Conservation (phyloP, 1,139 yeast genomes). For the Suhomyces kunorum region DNA sequence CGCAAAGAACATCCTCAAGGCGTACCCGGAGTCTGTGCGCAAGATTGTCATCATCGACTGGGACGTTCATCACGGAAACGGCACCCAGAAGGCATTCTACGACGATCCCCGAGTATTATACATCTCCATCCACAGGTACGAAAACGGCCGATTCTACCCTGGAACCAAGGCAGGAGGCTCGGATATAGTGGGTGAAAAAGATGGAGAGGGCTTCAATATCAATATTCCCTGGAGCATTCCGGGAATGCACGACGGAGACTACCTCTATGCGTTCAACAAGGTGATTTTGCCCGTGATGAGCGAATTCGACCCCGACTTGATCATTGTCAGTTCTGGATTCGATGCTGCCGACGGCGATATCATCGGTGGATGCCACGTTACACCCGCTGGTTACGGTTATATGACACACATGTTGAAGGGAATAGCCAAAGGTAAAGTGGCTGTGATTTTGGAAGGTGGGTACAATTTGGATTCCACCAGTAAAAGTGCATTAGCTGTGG, state of each 20-base stretch:
- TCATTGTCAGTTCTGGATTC: slow-evolving; percentile 91
- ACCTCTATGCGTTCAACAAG: slow-evolving; percentile 85
- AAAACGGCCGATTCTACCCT: slow-evolving; percentile 90
- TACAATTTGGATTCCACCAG: slow-evolving; percentile 91
- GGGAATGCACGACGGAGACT: slow-evolving; percentile 96
- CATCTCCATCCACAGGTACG: slow-evolving; percentile 89
- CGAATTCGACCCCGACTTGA: slow-evolving; percentile 91
- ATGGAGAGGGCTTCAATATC: slow-evolving; percentile 82
- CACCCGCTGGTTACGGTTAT: slow-evolving; percentile 95
- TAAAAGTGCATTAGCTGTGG: slow-evolving; percentile 86
- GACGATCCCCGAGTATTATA: slow-evolving; percentile 89
- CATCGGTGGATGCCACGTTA: slow-evolving; percentile 95
- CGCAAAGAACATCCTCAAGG: slow-evolving; percentile 77
- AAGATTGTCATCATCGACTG: slow-evolving; percentile 86
- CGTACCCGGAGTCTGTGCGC: slow-evolving; percentile 86
- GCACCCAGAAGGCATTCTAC: slow-evolving; percentile 90
- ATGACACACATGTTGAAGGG: slow-evolving; percentile 92
- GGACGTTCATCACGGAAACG: slow-evolving; percentile 99
- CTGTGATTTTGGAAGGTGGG: slow-evolving; percentile 95
- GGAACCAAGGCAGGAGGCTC: slow-evolving; percentile 83
- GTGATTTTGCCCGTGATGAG: slow-evolving; percentile 87
- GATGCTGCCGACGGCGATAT: slow-evolving; percentile 99
- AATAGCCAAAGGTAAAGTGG: slow-evolving; percentile 82
- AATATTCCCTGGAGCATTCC: slow-evolving; percentile 95
- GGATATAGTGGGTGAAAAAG: slow-evolving; percentile 78